Evolutionary conservation across 805 yeast genomes (phyloP).

Genomic region (Saitoella complicata): DNA sequence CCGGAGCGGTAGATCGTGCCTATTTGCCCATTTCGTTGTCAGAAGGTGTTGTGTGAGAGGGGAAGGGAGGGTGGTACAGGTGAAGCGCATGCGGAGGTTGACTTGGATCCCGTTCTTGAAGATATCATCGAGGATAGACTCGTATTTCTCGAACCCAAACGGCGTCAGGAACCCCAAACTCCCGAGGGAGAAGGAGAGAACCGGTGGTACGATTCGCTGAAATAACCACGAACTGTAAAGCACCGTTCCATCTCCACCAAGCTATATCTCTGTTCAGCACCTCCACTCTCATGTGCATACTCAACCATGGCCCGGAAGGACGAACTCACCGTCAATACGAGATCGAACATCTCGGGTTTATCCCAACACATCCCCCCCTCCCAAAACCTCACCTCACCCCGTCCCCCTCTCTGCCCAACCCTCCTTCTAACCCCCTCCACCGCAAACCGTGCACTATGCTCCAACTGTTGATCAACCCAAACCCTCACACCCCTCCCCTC

Average conservation of each 20-base stretch:
- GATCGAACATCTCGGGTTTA: slow-evolving; percentile 33
- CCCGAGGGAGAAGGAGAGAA: slow-evolving; percentile 52
- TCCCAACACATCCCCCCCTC: slow-evolving; percentile 22
- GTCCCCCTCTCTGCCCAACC: too few relatives aligned
- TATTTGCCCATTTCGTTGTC: too few relatives aligned
- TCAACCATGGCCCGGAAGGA: too few relatives aligned
- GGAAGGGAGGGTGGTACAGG: slow-evolving; percentile 25
- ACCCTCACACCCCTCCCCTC: too few relatives aligned
- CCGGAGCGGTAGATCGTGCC: too few relatives aligned
- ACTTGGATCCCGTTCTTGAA: slow-evolving; percentile 31
- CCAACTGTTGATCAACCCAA: too few relatives aligned
- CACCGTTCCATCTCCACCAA: slow-evolving; percentile 97
- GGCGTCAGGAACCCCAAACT: slow-evolving; percentile 72
- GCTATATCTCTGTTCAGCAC: slow-evolving; percentile 8
- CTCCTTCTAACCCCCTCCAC: too few relatives aligned
- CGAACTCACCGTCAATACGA: slow-evolving; percentile 51
- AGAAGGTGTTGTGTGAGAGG: too few relatives aligned
- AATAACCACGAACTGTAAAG: slow-evolving; percentile 36
- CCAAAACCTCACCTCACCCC: slow-evolving; percentile 21
- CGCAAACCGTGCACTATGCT: too few relatives aligned
- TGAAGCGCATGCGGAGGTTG: slow-evolving; percentile 34
- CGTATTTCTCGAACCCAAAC: slow-evolving; percentile 30
- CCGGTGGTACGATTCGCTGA: slow-evolving; percentile 79
- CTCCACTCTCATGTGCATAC: too few relatives aligned
- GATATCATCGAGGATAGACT: slow-evolving; percentile 23